phyloP scores from a whole-genome alignment of 768 basidiomycete species.

The Termitomyces sp. region DNA sequence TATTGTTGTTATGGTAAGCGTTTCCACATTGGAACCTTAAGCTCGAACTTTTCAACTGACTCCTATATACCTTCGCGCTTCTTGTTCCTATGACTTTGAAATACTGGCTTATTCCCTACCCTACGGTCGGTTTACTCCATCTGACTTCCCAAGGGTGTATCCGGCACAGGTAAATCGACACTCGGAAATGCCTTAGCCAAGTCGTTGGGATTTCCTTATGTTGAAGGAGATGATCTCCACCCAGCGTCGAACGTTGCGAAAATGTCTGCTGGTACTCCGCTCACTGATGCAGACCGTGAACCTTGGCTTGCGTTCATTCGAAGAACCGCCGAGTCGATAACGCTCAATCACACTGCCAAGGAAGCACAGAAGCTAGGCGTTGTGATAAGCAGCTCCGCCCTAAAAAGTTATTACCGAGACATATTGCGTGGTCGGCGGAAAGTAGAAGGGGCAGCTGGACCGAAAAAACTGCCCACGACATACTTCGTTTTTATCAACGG shows the following conservation, averaged over 20 bases:
- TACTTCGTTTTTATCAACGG: constrained; percentile 82
- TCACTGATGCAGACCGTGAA: constrained; percentile 76
- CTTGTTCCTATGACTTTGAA: not conserved
- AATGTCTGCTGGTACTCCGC: constrained; percentile 72
- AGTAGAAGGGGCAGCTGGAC: not conserved
- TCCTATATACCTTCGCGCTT: not conserved
- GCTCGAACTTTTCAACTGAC: not conserved
- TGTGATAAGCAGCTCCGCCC: constrained; percentile 83
- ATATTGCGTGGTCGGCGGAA: constrained; percentile 55
- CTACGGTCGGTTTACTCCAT: not conserved
- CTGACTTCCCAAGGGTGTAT: constrained; percentile 50
- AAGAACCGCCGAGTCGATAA: constrained; percentile 46
- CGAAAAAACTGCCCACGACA: constrained; percentile 36
- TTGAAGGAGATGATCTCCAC: constrained; percentile 90
- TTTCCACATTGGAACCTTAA: not conserved
- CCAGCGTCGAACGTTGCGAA: constrained; percentile 78
- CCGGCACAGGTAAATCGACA: constrained; percentile 68
- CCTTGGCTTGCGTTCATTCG: constrained; percentile 84
- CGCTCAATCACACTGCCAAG: not conserved
- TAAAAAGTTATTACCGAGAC: constrained; percentile 78
- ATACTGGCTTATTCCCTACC: not conserved
- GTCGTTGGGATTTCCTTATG: constrained; percentile 62
- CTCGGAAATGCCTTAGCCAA: constrained; percentile 59
- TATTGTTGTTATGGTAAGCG: constrained; percentile 21
- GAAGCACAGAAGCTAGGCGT: constrained; percentile 36